phyloP scores from a whole-genome alignment of 2,329 filamentous ascomycete genomes.

The Aspergillus fructus region DNA sequence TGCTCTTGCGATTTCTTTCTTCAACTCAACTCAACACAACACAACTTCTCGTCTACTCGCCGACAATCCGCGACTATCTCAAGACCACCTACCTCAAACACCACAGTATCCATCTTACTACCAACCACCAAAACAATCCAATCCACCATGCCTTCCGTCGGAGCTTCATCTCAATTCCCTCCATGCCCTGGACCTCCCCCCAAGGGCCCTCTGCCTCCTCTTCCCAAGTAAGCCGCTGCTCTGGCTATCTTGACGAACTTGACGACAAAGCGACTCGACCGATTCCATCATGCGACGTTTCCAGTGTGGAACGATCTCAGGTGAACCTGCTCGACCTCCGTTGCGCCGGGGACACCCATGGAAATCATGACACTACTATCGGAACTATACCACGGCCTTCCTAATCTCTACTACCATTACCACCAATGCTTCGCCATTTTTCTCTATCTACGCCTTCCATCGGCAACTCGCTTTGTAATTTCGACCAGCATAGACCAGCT shows the following conservation, averaged over 20 bases:
- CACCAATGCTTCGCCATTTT: too few relatives aligned
- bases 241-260: constrained; percentile 28
- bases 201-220: constrained; percentile 40
- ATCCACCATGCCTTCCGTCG: constrained; percentile 37
- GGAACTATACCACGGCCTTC: constrained; percentile 25
- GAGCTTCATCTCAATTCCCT: constrained; percentile 36
- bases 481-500: constrained; percentile 7
- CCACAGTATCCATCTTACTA: background rate
- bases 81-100: background rate
- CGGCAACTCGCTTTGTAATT: constrained; percentile 6
- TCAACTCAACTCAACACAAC: constrained; percentile 6
- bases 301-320: constrained; percentile 1
- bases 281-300: constrained; percentile 21
- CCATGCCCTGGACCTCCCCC: constrained; percentile 41
- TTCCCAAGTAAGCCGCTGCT: constrained; percentile 34
- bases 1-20: constrained; percentile 9
- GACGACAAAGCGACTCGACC: constrained; percentile 31
- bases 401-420: background rate
- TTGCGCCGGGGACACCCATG: constrained; percentile 25
- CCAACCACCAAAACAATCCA: background rate
- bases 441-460: constrained; percentile 7
- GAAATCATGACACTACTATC: constrained; percentile 33
- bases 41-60: background rate
- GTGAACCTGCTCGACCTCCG: constrained; percentile 19
- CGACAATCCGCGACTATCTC: constrained; percentile 6